Base-by-base conservation (phyloP, 768 basidiomycete species). In the Russula sp. region DNA sequence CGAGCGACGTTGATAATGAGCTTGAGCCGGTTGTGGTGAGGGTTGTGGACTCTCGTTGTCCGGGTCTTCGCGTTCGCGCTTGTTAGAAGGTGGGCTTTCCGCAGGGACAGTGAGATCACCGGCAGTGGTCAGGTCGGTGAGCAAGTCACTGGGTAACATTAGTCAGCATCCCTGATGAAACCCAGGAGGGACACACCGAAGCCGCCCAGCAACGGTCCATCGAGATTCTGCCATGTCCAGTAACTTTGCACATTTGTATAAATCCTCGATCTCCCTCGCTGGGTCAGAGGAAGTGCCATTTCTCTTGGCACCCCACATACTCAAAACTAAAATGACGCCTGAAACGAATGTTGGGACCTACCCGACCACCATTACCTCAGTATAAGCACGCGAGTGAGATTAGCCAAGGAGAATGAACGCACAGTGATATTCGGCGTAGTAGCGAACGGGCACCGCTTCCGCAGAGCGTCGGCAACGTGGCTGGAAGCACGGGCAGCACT, bases 241-340 rank as follows among this genome's bases (percentile, higher is more conserved):
- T 42, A 72, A 18, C 28, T 74, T 70, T 72, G 84, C 76, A 67
- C 82, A 84, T 60, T 78, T 78, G 60, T 79, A 74, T 24, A 86
- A 79, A 65, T 86, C 83, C 22, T 74, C 72, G 72, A 84, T 78
- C 54, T 84, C 81, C 57, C 76, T 75, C 10, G 72, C 70, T 0
- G 79, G 69, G 62, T 84, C 82, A 9, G 70, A 72, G 5, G 71
- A 69, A 20, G 77, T 64, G 8, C 84, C 78, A 32, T 75, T 75
- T 57, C 76, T 76, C 67, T 78, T 81, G 55, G 77, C 80, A 54
- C 77, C 82, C 85, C 80, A 86, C 16, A 86, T 77, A 44, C 82
- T 82, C 40, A 86, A 73, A 46, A 87, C 73, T 6, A 86, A 74
- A 26, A 86, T 78, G 44, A 85, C 78, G 6, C 78, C 80, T 2